Evolutionary conservation across 108 stramenopile genomes (phyloP).

Genomic region (Nitzschia palea): DNA sequence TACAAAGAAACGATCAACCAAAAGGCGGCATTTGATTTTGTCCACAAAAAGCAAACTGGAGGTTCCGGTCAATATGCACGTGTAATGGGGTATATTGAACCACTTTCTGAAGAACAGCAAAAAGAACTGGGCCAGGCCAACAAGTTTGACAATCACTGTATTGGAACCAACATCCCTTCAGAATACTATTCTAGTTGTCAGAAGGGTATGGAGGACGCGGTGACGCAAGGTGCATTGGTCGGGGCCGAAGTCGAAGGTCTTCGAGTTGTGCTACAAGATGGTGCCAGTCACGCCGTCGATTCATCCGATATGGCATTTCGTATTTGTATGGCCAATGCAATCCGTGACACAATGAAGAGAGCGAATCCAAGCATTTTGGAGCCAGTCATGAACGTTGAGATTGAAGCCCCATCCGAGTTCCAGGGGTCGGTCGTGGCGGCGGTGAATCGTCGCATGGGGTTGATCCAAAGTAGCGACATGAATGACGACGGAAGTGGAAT

Average conservation of each 20-base stretch:
- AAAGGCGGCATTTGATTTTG: slow-evolving; percentile 82
- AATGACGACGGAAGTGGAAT: slow-evolving; percentile 91
- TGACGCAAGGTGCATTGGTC: slow-evolving; percentile 88
- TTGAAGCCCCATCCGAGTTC: slow-evolving; percentile 94
- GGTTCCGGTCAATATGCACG: slow-evolving; percentile 97
- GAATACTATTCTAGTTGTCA: slow-evolving; percentile 95
- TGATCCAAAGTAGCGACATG: slow-evolving; percentile 91
- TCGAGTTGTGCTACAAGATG: slow-evolving; percentile 92
- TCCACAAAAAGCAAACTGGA: slow-evolving; percentile 99
- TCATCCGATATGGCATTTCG: slow-evolving; percentile 98
- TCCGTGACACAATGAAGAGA: slow-evolving; percentile 88
- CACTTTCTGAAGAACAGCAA: slow-evolving; percentile 83
- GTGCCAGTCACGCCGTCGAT: slow-evolving; percentile 95
- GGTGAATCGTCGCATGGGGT: slow-evolving; percentile 92
- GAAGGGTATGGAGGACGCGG: slow-evolving; percentile 94
- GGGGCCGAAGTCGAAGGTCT: slow-evolving; percentile 93
- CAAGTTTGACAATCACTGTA: slow-evolving; percentile 90
- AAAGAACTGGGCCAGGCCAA: slow-evolving; percentile 69
- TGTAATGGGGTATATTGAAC: slow-evolving; percentile 97
- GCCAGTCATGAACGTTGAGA: slow-evolving; percentile 95
- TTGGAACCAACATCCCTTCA: slow-evolving; percentile 97
- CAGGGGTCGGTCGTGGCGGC: slow-evolving; percentile 96
- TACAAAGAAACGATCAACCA: slow-evolving; percentile 97
- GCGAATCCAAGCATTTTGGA: slow-evolving; percentile 90
- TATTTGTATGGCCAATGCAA: slow-evolving; percentile 89